phyloP scores from a whole-genome alignment of 164 flowering plant species.

The Macadamia tetraphylla region DNA sequence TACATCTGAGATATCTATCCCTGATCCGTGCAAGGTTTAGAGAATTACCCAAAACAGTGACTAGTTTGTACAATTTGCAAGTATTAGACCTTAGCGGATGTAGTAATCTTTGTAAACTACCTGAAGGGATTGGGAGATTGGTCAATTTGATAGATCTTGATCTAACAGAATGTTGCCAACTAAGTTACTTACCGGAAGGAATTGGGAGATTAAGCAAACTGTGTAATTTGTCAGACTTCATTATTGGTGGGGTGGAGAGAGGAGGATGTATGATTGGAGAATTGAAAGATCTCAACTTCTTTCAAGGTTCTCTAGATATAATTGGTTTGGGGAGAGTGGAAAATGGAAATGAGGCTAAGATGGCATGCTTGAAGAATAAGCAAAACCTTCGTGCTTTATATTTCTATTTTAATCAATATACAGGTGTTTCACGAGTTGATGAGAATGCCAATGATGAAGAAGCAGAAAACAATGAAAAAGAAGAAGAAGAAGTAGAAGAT shows the following conservation, averaged over 20 bases:
- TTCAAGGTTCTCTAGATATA: neutral
- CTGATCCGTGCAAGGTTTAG: slow-evolving; percentile 13
- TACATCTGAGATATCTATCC: slow-evolving; percentile 32
- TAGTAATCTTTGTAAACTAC: neutral
- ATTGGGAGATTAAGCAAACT: neutral
- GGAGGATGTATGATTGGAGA: neutral
- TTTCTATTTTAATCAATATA: neutral
- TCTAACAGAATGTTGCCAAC: no score
- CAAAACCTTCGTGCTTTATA: neutral
- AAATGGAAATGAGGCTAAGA: neutral
- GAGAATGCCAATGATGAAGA: no score
- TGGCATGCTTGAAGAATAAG: neutral
- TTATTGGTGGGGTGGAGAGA: neutral
- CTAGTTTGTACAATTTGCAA: neutral
- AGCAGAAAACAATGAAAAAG: no score
- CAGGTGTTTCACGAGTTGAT: no score
- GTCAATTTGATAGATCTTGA: neutral
- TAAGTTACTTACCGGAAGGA: neutral
- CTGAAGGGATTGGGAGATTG: neutral
- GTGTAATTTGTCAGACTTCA: neutral
- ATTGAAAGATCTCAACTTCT: neutral
- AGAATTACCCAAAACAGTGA: neutral
- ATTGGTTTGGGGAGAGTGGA: neutral
- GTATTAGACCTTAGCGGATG: neutral
- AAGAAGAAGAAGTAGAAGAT: no score